phyloP scores from a whole-genome alignment of 2,329 filamentous ascomycete species.

The Cyphellophora attinorum region DNA sequence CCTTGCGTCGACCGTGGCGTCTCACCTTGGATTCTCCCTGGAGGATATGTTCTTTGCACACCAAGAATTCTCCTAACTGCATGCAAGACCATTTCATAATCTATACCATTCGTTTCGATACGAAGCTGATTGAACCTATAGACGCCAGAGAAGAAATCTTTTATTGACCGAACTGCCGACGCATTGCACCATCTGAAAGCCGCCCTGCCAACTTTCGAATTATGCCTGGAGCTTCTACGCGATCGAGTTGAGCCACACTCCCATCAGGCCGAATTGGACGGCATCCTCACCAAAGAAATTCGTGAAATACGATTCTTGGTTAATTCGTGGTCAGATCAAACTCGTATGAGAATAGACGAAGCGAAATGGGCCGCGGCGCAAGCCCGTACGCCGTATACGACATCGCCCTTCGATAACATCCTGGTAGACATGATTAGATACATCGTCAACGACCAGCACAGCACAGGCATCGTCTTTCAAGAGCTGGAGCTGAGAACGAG shows the following conservation, averaged over 20 bases:
- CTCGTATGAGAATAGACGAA: not conserved
- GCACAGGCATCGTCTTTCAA: not conserved
- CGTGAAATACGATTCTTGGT: not conserved
- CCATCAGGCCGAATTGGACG: not conserved
- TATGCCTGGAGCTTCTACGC: not conserved
- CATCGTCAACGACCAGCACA: conserved; percentile 1
- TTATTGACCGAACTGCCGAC: not conserved
- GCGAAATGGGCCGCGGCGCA: not conserved
- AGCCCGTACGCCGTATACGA: conserved; percentile 4
- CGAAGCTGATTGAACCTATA: no score
- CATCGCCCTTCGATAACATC: not conserved
- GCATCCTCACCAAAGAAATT: conserved; percentile 1
- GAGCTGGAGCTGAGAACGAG: not conserved
- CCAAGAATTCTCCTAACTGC: no score
- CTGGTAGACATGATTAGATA: not conserved
- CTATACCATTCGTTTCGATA: no score
- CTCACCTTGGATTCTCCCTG: no score
- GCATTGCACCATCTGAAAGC: not conserved
- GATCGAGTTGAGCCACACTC: not conserved
- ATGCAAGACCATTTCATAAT: no score
- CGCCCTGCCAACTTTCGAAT: not conserved
- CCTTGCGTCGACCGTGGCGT: no score
- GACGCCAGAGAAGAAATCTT: conserved; percentile 1
- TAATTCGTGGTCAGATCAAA: not conserved
- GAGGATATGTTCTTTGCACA: no score